Evolutionary conservation across 2,329 filamentous ascomycete species (phyloP).

Genomic region (Cladobotryum protrusum): DNA sequence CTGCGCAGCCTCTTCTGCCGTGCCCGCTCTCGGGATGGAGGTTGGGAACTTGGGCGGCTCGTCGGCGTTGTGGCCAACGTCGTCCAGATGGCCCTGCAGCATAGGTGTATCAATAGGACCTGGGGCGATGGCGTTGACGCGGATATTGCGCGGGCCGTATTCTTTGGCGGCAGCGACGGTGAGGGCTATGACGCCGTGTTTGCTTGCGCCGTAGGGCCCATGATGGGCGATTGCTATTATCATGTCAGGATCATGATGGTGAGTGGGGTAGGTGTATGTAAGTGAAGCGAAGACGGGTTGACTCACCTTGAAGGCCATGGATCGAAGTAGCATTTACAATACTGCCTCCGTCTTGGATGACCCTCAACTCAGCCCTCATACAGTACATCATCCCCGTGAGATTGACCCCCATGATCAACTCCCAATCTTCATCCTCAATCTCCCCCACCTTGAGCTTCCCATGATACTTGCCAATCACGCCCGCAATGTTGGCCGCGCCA

Average conservation of each 20-base stretch:
- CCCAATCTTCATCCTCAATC: conserved; percentile 42
- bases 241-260: not conserved
- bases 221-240: conserved; percentile 23
- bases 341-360: conserved; percentile 38
- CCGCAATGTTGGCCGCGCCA: conserved; percentile 50
- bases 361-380: conserved; percentile 39
- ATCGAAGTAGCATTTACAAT: conserved; percentile 53
- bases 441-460: conserved; percentile 34
- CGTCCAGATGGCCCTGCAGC: conserved; percentile 39
- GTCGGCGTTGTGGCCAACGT: conserved; percentile 26
- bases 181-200: conserved; percentile 32
- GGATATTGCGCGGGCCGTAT: conserved; percentile 37
- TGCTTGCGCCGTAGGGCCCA: conserved; percentile 34
- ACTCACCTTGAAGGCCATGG: conserved; percentile 38
- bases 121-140: conserved; percentile 42
- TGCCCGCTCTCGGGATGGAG: conserved; percentile 39
- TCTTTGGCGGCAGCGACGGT: conserved; percentile 33
- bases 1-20: conserved; percentile 30
- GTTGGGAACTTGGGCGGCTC: conserved; percentile 37
- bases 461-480: conserved; percentile 42
- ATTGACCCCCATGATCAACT: conserved; percentile 42
- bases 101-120: conserved; percentile 45
- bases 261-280: not conserved
- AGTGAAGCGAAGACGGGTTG: not conserved
- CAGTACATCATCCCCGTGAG: conserved; percentile 48